Base-by-base conservation (phyloP, 2,329 filamentous ascomycete species). In the Exophiala spinifera region DNA sequence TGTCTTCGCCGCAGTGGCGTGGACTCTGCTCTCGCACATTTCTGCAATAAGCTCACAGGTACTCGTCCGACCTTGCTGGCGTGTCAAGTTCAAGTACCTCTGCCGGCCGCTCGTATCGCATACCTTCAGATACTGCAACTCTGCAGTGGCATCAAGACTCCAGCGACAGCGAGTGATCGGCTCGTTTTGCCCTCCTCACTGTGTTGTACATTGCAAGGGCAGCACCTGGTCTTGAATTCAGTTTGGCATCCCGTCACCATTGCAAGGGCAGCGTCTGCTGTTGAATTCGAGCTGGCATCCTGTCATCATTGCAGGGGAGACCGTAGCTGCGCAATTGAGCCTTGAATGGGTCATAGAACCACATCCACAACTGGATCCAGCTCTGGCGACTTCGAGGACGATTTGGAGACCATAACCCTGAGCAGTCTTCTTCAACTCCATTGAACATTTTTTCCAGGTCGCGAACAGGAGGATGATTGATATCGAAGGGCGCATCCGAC, bases 271-370 rank as follows among this genome's bases (percentile, higher is more conserved):
- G 40, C 28, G 25, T 39, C 37, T 51, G 49, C 13, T 51, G 23
- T 51, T 51, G 49, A 44, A 45, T 51, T 45, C 39, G 37, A 51
- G 49, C 49, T 15, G 49, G 40, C 49, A n/a, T 51, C 49, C 49
- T 36, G 40, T 43, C 49, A 43, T 36, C 49, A 51, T 51, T 33
- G 49, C 49, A 44, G 28, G 37, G 49, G 49, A 51, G 39, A 45
- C 39, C 11, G 39, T 51, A 44, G 36, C 49, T 51, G 40, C 39
- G 23, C 49, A 51, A 51, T 51, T 51, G 37, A 51, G 19, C 39
- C 19, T 23, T 51, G 34, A 15, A 17, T 34, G 37, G 49, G 49
- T 45, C 49, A 51, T 44, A 45, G 49, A 45, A 23, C 49, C 49
- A 51, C 8, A n/a, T 43, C 49, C 49, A 51, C 39, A 51, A 36